Evolutionary conservation across 169 alveolate genomes (phyloP), one percentile per base, ranked within the genome.

Genomic region (Plasmodium sp.): DNA sequence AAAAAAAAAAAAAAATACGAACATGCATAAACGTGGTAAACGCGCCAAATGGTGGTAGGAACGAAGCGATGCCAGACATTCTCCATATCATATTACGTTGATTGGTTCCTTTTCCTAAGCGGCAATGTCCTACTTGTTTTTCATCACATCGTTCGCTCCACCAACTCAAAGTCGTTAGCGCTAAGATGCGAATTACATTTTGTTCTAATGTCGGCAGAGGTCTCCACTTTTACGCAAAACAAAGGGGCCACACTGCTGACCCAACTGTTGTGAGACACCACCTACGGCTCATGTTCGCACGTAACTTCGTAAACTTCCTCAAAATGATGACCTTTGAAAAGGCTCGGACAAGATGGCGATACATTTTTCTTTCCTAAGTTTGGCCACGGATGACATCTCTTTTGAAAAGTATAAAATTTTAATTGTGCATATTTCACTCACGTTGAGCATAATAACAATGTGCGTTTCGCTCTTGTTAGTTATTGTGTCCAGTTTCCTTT

Each of bases 401-500:
- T 27, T 56, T 10, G 86, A 77, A 86, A 48, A 54, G 1, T 86
- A 86, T 56, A 77, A 75, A 86, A 77, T 33, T 51, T 22, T 75
- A 77, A 86, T 86, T 75, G 62, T 75, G 62, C 79, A 48, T 1
- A 71, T 86, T 51, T 43, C 93, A 10, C 39, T 86, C 31, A 22
- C 77, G 33, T 72, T 77, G 12, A 86, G 93, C 71, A 51, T 84
- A 33, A 86, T 86, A 79, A 75, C 93, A 77, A 34, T 86, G 58
- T 58, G 31, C 81, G 54, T 86, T 51, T 86, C 86, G 39, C 36
- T 86, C 1, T 36, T 77, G 16, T 75, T 79, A 86, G 31, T 51
- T 77, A 36, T 75, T 54, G 33, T 86, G 18, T 81, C 81, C 39
- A 67, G 48, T 41, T n/a, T 86, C 27, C 43, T 74, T 51, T 56